A percentile compares a stretch with the other conserved stretches of the same genome.
These are phyloP conservation scores for Talaromyces borbonicus DNA, from an alignment of 495 filamentous ascomycete genomes.

Conservation along the genomic window DNA sequence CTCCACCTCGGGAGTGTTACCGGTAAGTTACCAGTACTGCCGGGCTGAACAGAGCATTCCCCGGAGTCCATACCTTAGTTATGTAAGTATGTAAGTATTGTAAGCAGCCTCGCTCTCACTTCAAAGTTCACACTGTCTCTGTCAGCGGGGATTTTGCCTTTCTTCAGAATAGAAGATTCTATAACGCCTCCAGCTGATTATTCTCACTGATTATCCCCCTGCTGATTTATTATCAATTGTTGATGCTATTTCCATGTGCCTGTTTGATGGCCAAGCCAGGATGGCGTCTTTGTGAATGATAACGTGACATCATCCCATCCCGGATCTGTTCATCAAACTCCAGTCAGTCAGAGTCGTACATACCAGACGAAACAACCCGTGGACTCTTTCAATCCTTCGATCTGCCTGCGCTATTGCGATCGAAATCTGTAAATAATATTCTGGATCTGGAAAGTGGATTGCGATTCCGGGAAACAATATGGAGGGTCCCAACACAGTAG, in stretches of 20 bases:
- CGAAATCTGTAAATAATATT: too few species aligned
- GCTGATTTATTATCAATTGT: too few species aligned
- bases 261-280: conserved; percentile 2
- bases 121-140: too few species aligned
- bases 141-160: too few species aligned
- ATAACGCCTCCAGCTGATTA: too few species aligned
- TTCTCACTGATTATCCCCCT: too few species aligned
- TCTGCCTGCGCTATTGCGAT: too few species aligned
- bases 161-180: too few species aligned
- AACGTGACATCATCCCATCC: conserved; percentile 9
- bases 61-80: conserved; percentile 1
- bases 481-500: conserved; percentile 57
- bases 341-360: neutral
- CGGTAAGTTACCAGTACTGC: neutral
- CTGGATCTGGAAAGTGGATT: too few species aligned
- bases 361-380: neutral
- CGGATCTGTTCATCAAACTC: too few species aligned
- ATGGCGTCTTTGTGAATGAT: conserved; percentile 5
- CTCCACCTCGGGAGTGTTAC: neutral
- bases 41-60: neutral
- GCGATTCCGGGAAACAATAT: conserved; percentile 17
- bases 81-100: neutral
- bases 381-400: neutral
- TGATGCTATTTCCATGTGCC: neutral
- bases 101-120: too few species aligned